Percentiles rank a stretch among this genome's conserved stretches.
These are phyloP conservation scores for Suillus occidentalis DNA, from an alignment of 768 basidiomycete genomes.

Conservation along the genomic window DNA sequence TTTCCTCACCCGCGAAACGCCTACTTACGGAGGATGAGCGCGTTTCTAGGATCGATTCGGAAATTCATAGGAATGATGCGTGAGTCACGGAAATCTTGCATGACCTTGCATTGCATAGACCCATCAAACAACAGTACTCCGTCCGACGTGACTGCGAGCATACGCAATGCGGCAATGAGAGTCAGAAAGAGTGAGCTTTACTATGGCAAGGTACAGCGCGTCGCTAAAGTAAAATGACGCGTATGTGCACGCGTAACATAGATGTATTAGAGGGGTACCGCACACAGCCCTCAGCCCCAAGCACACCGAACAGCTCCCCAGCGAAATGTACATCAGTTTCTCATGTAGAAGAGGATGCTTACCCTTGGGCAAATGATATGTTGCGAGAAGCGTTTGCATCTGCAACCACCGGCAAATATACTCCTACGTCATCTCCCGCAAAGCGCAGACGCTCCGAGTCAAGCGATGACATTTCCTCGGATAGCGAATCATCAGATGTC, in stretches of 20 bases:
- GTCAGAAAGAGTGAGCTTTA: conserved; percentile 56
- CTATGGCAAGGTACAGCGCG: conserved; percentile 10
- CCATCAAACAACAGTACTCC: conserved; percentile 35
- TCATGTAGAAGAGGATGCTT: conserved; percentile 34
- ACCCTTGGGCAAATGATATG: conserved; percentile 57
- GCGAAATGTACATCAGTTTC: conserved; percentile 29
- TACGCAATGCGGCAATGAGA: conserved; percentile 58
- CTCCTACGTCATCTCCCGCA: conserved; percentile 31
- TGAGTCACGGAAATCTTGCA: conserved; percentile 20
- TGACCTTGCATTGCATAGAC: conserved; percentile 14
- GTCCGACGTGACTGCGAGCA: conserved; percentile 50
- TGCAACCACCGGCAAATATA: conserved; percentile 32
- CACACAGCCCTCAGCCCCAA: conserved; percentile 36
- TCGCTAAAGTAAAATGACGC: conserved; percentile 30
- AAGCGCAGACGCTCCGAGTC: conserved; percentile 36
- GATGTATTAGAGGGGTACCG: conserved; percentile 65
- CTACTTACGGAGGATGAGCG: conserved; percentile 33
- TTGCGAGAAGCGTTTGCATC: conserved; percentile 48
- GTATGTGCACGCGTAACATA: conserved; percentile 31
- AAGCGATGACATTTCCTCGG: conserved; percentile 19
- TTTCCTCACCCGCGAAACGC: conserved; percentile 34
- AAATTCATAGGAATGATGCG: conserved; percentile 23
- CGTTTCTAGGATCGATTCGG: conserved; percentile 23
- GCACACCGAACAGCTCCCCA: conserved; percentile 19
- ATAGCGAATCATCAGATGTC: conserved; percentile 16